A percentile compares a stretch with the other conserved stretches of the same genome.
phyloP scores from a whole-genome alignment of 1,284 basidiomycete species.

The Exobasidium rhododendri region DNA sequence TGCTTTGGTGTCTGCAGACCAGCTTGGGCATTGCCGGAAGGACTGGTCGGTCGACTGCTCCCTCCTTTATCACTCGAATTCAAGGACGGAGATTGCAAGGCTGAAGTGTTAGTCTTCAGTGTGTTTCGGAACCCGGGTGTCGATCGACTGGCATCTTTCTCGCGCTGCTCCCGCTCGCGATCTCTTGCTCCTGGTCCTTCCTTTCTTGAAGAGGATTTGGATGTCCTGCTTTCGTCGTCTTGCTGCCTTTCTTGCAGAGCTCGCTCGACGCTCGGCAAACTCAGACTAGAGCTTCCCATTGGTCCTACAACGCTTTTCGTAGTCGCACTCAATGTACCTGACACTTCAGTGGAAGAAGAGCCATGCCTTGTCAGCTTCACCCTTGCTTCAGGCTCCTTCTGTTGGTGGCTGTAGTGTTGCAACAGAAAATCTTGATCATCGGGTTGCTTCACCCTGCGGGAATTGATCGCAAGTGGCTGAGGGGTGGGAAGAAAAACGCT shows the following conservation, averaged over 20 bases:
- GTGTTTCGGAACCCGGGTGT: neutral
- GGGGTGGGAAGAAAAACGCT: neutral
- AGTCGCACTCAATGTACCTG: neutral
- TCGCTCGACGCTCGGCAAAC: slow-evolving; percentile 32
- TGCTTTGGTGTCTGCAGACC: slow-evolving; percentile 15
- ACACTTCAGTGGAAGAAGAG: neutral
- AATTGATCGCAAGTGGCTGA: slow-evolving; percentile 8
- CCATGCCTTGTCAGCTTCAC: slow-evolving; percentile 4
- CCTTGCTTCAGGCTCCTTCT: slow-evolving; percentile 21
- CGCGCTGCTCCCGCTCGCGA: neutral
- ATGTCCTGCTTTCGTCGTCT: slow-evolving; percentile 6
- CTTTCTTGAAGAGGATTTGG: neutral
- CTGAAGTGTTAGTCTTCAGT: neutral
- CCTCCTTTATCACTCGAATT: slow-evolving; percentile 5
- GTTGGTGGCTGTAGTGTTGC: slow-evolving; percentile 30
- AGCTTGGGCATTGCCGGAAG: neutral
- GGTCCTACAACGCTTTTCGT: slow-evolving; percentile 27
- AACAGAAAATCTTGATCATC: slow-evolving; percentile 21
- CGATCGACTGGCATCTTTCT: neutral
- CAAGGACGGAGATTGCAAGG: slow-evolving; percentile 1
- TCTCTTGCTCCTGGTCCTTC: neutral
- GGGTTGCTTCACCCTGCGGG: slow-evolving; percentile 10
- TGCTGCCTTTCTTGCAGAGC: slow-evolving; percentile 8
- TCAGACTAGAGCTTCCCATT: slow-evolving; percentile 28
- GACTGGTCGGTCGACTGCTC: slow-evolving; percentile 9